Conservation (phyloP, 1,284 basidiomycete species). For the Sphagnurus paluster region DNA sequence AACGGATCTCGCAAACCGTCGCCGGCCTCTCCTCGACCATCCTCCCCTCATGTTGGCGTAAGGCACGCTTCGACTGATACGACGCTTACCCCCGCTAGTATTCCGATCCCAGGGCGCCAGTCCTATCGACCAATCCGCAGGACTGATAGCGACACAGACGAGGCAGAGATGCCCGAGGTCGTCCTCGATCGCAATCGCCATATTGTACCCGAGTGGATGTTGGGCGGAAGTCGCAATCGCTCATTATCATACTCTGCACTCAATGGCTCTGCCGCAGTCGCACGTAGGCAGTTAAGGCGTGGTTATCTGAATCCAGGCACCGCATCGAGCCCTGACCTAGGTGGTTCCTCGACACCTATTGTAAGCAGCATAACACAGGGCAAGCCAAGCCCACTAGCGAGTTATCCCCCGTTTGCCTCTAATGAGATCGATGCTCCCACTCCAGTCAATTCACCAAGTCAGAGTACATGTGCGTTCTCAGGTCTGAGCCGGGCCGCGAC, state of each 20-base stretch:
- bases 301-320: conserved; percentile 48
- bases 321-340: conserved; percentile 68
- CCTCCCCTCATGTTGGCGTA: conserved; percentile 23
- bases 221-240: conserved; percentile 55
- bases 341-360: conserved; percentile 26
- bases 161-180: conserved; percentile 86
- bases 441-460: conserved; percentile 54
- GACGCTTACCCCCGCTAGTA: conserved; percentile 16
- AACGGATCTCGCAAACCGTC: conserved; percentile 25
- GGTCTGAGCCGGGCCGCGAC: conserved; percentile 14
- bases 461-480: conserved; percentile 28
- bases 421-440: conserved; percentile 48
- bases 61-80: conserved; percentile 38
- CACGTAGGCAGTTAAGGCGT: conserved; percentile 35
- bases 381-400: conserved; percentile 43
- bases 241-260: conserved; percentile 51
- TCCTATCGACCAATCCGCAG: conserved; percentile 9
- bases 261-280: conserved; percentile 27
- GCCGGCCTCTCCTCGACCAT: conserved; percentile 25
- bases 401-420: conserved; percentile 35
- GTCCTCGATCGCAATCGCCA: conserved; percentile 91
- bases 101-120: conserved; percentile 14
- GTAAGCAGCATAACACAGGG: conserved; percentile 18
- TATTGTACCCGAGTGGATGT: conserved; percentile 93
- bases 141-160: conserved; percentile 52